These are phyloP conservation scores for Volvox reticuliferus DNA, from an alignment of 139 green algal species.

Conservation along the genomic window DNA sequence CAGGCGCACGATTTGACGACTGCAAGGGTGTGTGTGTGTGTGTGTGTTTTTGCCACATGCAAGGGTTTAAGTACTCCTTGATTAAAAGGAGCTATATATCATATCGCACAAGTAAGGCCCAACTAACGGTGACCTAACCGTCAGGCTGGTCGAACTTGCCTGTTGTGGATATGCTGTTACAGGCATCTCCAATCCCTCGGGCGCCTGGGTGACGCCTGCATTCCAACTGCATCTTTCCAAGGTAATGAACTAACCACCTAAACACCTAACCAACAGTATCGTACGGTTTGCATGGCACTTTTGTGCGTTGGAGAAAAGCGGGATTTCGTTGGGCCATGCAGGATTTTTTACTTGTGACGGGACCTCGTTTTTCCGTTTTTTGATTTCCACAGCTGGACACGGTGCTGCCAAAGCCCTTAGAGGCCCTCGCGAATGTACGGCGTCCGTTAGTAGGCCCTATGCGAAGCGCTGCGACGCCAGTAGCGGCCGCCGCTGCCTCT, in stretches of 20 bases:
- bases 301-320: too few relatives aligned
- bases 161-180: background rate
- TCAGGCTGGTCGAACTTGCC: too few relatives aligned
- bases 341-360: background rate
- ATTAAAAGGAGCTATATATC: too few relatives aligned
- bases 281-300: too few relatives aligned
- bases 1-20: too few relatives aligned
- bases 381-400: slow-evolving; percentile 15
- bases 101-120: too few relatives aligned
- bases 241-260: slow-evolving; percentile 57
- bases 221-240: slow-evolving; percentile 82
- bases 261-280: too few relatives aligned
- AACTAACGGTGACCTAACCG: too few relatives aligned
- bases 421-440: background rate
- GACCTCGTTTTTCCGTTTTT: background rate
- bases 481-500: background rate
- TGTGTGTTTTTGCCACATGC: too few relatives aligned
- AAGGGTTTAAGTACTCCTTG: too few relatives aligned
- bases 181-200: slow-evolving; percentile 69
- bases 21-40: too few relatives aligned
- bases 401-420: background rate
- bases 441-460: background rate
- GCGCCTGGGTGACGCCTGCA: slow-evolving; percentile 79
- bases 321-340: too few relatives aligned
- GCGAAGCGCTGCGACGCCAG: background rate